A percentile compares a stretch with the other conserved stretches of the same genome.
Evolutionary conservation across 2,329 filamentous ascomycete genomes (phyloP).

Genomic region (Verticillium longisporum): DNA sequence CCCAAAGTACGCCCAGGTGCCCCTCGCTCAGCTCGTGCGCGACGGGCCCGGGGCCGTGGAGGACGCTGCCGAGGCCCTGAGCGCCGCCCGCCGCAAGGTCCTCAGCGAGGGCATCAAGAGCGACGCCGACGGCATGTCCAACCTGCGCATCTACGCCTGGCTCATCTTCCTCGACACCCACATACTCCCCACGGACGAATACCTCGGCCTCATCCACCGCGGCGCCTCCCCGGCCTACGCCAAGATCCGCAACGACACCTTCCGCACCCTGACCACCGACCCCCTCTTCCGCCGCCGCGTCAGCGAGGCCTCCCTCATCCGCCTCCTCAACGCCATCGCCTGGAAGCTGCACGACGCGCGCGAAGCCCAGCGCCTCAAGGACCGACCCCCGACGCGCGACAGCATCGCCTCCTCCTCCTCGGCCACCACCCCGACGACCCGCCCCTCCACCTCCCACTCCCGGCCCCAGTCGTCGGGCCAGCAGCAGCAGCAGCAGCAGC

Average conservation of each 20-base stretch:
- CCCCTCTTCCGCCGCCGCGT: conserved; percentile 94
- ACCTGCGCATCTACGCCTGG: conserved; percentile 92
- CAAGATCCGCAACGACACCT: conserved; percentile 98
- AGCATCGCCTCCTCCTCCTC: conserved; percentile 28
- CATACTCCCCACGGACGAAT: conserved; percentile 77
- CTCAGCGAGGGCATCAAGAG: conserved; percentile 70
- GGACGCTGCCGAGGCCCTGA: conserved; percentile 59
- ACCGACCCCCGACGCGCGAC: conserved; percentile 22
- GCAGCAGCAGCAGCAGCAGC: neutral
- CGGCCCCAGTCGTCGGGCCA: conserved; percentile 19
- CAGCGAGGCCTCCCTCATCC: conserved; percentile 89
- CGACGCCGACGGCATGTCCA: conserved; percentile 81
- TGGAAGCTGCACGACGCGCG: conserved; percentile 86
- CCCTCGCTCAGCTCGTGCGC: conserved; percentile 69
- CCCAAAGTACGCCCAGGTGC: conserved; percentile 44
- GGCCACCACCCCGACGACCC: conserved; percentile 14
- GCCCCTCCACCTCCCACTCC: conserved; percentile 27
- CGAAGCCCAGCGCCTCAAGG: conserved; percentile 33
- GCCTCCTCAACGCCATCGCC: conserved; percentile 87
- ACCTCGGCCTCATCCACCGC: conserved; percentile 84
- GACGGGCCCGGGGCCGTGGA: conserved; percentile 69
- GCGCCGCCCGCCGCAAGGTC: conserved; percentile 66
- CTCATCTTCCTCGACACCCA: conserved; percentile 85
- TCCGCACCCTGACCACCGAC: conserved; percentile 91
- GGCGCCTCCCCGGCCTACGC: conserved; percentile 91